Evolutionary conservation across 805 yeast genomes (phyloP).

Genomic region (Clavispora phyllophila): DNA sequence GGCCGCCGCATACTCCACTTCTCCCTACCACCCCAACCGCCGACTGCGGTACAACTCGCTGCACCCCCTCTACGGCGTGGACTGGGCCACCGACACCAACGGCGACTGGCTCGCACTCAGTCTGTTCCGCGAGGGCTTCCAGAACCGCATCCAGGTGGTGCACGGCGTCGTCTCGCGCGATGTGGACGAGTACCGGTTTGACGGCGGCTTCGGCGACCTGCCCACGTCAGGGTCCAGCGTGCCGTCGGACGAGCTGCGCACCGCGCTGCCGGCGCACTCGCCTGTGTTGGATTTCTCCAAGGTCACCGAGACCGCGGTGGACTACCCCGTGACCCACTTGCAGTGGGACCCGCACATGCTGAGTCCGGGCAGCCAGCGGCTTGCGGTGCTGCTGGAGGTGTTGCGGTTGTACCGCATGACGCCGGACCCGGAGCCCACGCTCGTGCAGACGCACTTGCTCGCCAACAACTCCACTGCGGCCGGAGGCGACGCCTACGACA

Average conservation of each 20-base stretch:
- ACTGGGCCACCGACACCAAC: slow-evolving; percentile 27
- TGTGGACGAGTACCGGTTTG: slow-evolving; percentile 13
- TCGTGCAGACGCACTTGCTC: slow-evolving; percentile 37
- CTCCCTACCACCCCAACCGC: neutral
- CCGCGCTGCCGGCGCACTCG: neutral
- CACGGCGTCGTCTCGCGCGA: slow-evolving; percentile 25
- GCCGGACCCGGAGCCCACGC: slow-evolving; percentile 32
- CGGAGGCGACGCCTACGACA: slow-evolving; percentile 38
- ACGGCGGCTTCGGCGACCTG: neutral
- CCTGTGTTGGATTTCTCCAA: slow-evolving; percentile 39
- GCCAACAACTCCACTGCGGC: slow-evolving; percentile 35
- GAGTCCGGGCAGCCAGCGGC: slow-evolving; percentile 31
- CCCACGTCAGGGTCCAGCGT: neutral
- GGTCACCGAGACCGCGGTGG: slow-evolving; percentile 48
- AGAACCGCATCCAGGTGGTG: slow-evolving; percentile 56
- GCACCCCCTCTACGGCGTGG: slow-evolving; percentile 31
- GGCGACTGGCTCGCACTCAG: slow-evolving; percentile 57
- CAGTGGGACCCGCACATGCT: slow-evolving; percentile 65
- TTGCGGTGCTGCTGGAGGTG: slow-evolving; percentile 71
- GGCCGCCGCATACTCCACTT: neutral
- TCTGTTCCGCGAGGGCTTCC: slow-evolving; percentile 75
- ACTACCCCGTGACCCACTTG: slow-evolving; percentile 66
- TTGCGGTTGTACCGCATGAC: slow-evolving; percentile 56
- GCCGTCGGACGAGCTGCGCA: neutral
- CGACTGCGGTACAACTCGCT: slow-evolving; percentile 14